phyloP scores from a whole-genome alignment of 2,329 filamentous ascomycete species.

The Trichophyton rubrum region DNA sequence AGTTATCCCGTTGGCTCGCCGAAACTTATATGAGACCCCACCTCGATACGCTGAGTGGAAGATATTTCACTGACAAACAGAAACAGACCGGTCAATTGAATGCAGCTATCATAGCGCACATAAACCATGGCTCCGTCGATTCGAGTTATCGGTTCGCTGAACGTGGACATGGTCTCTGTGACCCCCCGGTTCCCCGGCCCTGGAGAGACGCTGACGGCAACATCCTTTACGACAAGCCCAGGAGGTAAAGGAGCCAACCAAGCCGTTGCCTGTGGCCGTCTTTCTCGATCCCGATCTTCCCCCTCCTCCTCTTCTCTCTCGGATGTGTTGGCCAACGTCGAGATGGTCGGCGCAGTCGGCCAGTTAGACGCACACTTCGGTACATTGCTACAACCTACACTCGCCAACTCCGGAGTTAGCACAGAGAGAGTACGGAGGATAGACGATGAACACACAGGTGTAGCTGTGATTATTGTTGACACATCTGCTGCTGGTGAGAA shows the following conservation, averaged over 20 bases:
- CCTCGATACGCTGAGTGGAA: neutral
- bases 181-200: slow-evolving; percentile 70
- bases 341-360: slow-evolving; percentile 65
- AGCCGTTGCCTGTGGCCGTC: slow-evolving; percentile 73
- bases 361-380: slow-evolving; percentile 49
- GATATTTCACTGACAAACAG: neutral
- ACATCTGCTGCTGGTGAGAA: slow-evolving; percentile 57
- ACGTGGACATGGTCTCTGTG: slow-evolving; percentile 83
- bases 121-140: slow-evolving; percentile 42
- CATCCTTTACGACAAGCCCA: slow-evolving; percentile 63
- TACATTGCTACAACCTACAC: slow-evolving; percentile 43
- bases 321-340: slow-evolving; percentile 34
- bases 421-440: slow-evolving; percentile 40
- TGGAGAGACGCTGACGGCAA: slow-evolving; percentile 77
- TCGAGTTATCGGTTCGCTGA: slow-evolving; percentile 81
- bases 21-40: neutral
- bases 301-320: slow-evolving; percentile 12
- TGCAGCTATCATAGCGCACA: neutral
- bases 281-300: slow-evolving; percentile 47
- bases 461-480: slow-evolving; percentile 66
- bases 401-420: slow-evolving; percentile 52
- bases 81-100: neutral
- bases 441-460: slow-evolving; percentile 46
- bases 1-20: neutral
- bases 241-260: slow-evolving; percentile 96